Conservation (phyloP, 768 basidiomycete species). For the Tremella mesenterica region DNA sequence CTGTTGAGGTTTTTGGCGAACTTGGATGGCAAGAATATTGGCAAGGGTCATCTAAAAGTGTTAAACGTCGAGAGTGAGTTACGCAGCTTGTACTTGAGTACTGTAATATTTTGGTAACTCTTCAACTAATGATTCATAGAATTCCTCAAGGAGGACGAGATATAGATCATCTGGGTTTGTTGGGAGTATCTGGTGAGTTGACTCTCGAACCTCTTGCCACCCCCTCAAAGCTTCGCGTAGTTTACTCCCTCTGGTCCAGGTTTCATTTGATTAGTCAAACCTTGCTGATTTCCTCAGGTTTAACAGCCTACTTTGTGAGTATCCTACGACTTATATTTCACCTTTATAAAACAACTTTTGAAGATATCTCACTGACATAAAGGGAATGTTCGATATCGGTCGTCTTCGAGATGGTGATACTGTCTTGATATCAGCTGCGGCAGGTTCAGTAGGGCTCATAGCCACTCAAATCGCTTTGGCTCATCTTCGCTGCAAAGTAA, state of each 20-base stretch:
- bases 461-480: constrained; percentile 41
- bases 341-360: background rate
- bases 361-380: background rate
- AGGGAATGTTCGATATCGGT: constrained; percentile 78
- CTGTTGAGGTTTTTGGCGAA: constrained; percentile 21
- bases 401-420: constrained; percentile 74
- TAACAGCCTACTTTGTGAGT: constrained; percentile 82
- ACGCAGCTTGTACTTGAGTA: background rate
- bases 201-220: background rate
- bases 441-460: constrained; percentile 60
- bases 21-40: constrained; percentile 43
- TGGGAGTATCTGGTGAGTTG: constrained; percentile 64
- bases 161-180: constrained; percentile 70
- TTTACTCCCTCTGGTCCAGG: too few species aligned
- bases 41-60: constrained; percentile 28
- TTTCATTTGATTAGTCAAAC: background rate
- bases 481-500: constrained; percentile 53
- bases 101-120: background rate
- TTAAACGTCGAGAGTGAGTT: constrained; percentile 28
- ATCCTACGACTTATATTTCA: background rate
- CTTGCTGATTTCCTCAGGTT: constrained; percentile 48
- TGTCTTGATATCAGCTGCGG: constrained; percentile 79
- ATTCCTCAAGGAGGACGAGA: constrained; percentile 54
- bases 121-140: constrained; percentile 17
- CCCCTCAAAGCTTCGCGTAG: too few species aligned